Percentiles rank a stretch among this genome's conserved stretches.
Evolutionary conservation across 495 filamentous ascomycete genomes (phyloP).

Genomic region (Aspergillus kassunensis): DNA sequence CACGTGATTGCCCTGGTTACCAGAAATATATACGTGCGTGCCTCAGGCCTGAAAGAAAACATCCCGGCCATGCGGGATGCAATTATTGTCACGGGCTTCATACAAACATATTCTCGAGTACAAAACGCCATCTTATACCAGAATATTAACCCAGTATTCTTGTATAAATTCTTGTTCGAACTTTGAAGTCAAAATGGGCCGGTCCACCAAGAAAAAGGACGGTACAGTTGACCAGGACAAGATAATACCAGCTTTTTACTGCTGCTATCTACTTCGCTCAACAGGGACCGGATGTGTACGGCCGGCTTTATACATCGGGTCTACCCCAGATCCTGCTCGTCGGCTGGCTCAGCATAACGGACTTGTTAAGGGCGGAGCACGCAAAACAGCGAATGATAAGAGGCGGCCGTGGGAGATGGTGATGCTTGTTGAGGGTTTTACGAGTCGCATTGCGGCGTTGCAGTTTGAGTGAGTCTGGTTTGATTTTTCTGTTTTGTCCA

Average conservation of each 20-base stretch:
- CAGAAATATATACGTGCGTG: neutral
- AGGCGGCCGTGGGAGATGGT: constrained; percentile 92
- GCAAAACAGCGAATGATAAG: constrained; percentile 59
- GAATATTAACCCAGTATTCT: too few relatives aligned
- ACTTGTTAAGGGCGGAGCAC: constrained; percentile 69
- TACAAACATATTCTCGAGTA: too few relatives aligned
- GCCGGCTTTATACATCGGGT: constrained; percentile 76
- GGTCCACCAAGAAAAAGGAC: neutral
- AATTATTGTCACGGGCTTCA: too few relatives aligned
- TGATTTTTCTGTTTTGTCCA: too few relatives aligned
- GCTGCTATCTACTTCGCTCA: constrained; percentile 85
- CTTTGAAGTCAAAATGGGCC: neutral
- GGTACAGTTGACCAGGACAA: constrained; percentile 14
- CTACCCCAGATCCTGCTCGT: constrained; percentile 78
- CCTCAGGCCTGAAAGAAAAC: neutral
- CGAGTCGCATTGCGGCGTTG: constrained; percentile 76
- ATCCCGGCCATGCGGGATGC: too few relatives aligned
- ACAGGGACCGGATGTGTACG: constrained; percentile 47
- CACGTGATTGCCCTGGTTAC: constrained; percentile 5
- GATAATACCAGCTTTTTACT: constrained; percentile 68
- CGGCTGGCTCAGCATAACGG: constrained; percentile 92
- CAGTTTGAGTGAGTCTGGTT: constrained; percentile 96
- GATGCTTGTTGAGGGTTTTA: constrained; percentile 82
- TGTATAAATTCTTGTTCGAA: too few relatives aligned
- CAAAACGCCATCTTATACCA: too few relatives aligned